phyloP scores from a whole-genome alignment of 2,329 filamentous ascomycete species.

The Huntiella moniliformis region DNA sequence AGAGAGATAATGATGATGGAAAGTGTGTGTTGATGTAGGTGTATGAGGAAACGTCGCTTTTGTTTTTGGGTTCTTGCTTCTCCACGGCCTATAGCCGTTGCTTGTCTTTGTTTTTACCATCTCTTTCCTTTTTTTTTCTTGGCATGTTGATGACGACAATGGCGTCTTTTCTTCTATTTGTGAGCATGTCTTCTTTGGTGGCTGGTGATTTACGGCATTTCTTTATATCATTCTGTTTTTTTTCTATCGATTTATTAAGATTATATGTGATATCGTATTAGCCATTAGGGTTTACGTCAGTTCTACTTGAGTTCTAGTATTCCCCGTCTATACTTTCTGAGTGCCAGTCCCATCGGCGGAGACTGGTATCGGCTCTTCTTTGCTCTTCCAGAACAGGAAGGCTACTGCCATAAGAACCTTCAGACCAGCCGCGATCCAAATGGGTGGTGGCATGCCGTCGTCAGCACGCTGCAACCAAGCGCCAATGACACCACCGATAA shows the following conservation, averaged over 20 bases:
- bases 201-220: no score
- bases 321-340: no score
- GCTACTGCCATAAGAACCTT: constrained; percentile 23
- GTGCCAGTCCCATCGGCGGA: no score
- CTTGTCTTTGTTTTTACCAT: neutral
- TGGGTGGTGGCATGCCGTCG: constrained; percentile 22
- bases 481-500: constrained; percentile 28
- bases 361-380: constrained; percentile 4
- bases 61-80: neutral
- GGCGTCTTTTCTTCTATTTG: no score
- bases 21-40: constrained; percentile 43
- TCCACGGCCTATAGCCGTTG: neutral
- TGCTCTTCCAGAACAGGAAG: constrained; percentile 19
- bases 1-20: constrained; percentile 42
- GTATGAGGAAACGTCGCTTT: neutral
- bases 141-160: no score
- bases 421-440: constrained; percentile 28
- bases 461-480: constrained; percentile 28
- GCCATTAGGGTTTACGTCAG: no score
- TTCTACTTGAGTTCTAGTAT: no score
- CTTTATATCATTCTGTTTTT: neutral
- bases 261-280: no score
- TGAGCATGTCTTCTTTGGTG: neutral
- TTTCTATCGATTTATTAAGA: neutral
- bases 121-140: neutral